Percentiles rank a stretch among this genome's conserved stretches.
Evolutionary conservation across 441 rosid species (phyloP).

Genomic region (Corymbia citriodora): DNA sequence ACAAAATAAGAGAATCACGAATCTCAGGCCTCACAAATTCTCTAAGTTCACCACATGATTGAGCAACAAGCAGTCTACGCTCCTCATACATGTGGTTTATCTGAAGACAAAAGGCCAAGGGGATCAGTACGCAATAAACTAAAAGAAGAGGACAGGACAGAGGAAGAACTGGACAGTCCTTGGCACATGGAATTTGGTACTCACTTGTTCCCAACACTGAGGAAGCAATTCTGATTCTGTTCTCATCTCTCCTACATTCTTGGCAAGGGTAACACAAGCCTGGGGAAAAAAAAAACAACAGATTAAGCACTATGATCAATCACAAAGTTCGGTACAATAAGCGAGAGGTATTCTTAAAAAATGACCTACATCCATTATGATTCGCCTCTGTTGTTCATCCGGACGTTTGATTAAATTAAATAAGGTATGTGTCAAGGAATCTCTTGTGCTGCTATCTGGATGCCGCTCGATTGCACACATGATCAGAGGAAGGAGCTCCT

Average conservation of each 20-base stretch:
- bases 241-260: conserved; percentile 97
- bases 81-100: conserved; percentile 96
- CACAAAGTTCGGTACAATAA: not conserved
- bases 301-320: conserved; percentile 18
- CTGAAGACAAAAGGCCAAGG: conserved; percentile 35
- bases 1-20: conserved; percentile 93
- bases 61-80: conserved; percentile 97
- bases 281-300: conserved; percentile 26
- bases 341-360: conserved; percentile 1
- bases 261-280: conserved; percentile 94
- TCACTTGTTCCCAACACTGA: conserved; percentile 99
- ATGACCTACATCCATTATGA: conserved; percentile 89
- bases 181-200: conserved; percentile 15
- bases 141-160: conserved; percentile 3
- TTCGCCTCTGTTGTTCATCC: conserved; percentile 90
- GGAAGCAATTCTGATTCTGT: conserved; percentile 98
- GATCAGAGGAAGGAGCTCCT: conserved; percentile 99
- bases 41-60: conserved; percentile 98
- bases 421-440: conserved; percentile 90
- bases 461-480: conserved; percentile 99
- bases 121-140: conserved; percentile 1
- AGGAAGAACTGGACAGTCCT: conserved; percentile 12
- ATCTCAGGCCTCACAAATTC: conserved; percentile 91
- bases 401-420: conserved; percentile 98
- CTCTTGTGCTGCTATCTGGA: conserved; percentile 72